A percentile compares a stretch with the other conserved stretches of the same genome.
phyloP scores from a whole-genome alignment of 2,329 filamentous ascomycete genomes.

The Passalora sequoiae region DNA sequence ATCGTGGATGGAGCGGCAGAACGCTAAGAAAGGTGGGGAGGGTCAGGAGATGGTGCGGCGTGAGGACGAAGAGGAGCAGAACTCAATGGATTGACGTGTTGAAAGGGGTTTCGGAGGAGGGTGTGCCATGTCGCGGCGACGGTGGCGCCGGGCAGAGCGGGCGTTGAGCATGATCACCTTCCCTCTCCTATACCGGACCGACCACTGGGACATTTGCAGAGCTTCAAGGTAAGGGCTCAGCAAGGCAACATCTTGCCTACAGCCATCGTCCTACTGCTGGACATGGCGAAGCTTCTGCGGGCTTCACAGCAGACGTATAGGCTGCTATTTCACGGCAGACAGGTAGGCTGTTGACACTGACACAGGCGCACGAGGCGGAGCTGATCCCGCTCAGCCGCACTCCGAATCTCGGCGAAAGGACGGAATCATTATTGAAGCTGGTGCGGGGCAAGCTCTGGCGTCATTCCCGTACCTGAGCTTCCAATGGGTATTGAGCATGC shows the following conservation, averaged over 20 bases:
- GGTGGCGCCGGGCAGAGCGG: too few species aligned
- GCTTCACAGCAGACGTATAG: too few species aligned
- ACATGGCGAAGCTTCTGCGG: too few species aligned
- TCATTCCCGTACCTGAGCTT: neutral
- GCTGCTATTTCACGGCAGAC: too few species aligned
- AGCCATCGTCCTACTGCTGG: neutral
- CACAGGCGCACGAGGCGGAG: neutral
- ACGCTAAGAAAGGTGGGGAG: slow-evolving; percentile 11
- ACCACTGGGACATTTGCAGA: too few species aligned
- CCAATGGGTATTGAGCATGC: slow-evolving; percentile 7
- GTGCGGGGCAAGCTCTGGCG: neutral
- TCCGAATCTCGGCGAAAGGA: slow-evolving; percentile 6
- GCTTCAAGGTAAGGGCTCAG: too few species aligned
- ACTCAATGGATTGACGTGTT: slow-evolving; percentile 3
- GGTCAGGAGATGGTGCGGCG: slow-evolving; percentile 5
- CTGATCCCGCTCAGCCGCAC: slow-evolving; percentile 1
- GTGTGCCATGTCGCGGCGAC: too few species aligned
- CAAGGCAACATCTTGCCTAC: too few species aligned
- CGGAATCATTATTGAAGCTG: neutral
- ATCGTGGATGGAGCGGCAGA: slow-evolving; percentile 24
- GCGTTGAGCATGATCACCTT: too few species aligned
- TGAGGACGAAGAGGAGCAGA: slow-evolving; percentile 5
- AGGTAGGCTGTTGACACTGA: too few species aligned
- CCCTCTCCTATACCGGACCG: too few species aligned
- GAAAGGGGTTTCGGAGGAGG: too few species aligned